Conservation (phyloP, 352 stramenopile genomes). For the Pythium brachiatum region DNA sequence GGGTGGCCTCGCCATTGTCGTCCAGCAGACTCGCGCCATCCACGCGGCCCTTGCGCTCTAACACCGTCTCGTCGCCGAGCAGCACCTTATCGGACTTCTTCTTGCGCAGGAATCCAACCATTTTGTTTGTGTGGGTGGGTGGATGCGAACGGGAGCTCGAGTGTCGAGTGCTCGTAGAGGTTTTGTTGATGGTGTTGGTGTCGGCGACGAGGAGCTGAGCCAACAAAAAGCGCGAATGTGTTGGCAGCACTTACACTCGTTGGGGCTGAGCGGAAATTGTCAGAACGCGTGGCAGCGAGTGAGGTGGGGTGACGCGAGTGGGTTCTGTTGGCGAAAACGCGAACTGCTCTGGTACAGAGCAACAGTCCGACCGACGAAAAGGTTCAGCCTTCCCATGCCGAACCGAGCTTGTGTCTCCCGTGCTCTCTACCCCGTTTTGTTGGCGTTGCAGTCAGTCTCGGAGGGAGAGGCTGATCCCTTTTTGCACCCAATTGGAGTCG, state of each 20-base stretch:
- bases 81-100: constrained; percentile 77
- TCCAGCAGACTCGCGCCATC: constrained; percentile 82
- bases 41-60: constrained; percentile 83
- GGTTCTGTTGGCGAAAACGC: constrained; percentile 1
- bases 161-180: constrained; percentile 13
- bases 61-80: constrained; percentile 65
- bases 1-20: constrained; percentile 74
- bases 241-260: background rate
- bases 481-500: constrained; percentile 2
- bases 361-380: constrained; percentile 9
- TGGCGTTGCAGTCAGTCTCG: background rate
- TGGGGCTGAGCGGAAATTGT: background rate
- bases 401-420: background rate
- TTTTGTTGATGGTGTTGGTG: constrained; percentile 3
- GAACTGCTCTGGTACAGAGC: constrained; percentile 1
- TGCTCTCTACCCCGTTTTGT: constrained; percentile 13
- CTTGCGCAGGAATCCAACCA: constrained; percentile 85
- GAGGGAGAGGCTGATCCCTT: constrained; percentile 1
- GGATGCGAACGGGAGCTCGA: constrained; percentile 15
- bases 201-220: background rate
- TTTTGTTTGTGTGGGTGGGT: constrained; percentile 24
- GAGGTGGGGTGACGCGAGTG: constrained; percentile 1
- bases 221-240: constrained; percentile 3
- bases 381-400: constrained; percentile 12
- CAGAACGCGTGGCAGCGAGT: constrained; percentile 4